Percentiles rank a stretch among this genome's conserved stretches.
Conservation (phyloP, 2,329 filamentous ascomycete species). For the Leptographium procerum region DNA sequence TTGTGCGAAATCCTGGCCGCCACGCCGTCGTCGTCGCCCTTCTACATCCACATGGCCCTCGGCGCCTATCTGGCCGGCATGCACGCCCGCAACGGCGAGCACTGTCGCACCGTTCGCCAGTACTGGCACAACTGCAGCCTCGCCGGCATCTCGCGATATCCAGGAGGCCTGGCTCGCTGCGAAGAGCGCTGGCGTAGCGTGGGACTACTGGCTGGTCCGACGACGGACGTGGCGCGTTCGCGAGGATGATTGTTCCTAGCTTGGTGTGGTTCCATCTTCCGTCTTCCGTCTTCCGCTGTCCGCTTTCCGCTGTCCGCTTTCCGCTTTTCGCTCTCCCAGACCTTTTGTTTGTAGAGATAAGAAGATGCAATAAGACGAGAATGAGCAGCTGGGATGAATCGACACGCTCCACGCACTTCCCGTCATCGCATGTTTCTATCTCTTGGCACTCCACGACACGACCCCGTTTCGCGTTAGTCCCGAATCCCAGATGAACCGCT, state of each 20-base stretch:
- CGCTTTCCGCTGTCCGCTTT: not conserved
- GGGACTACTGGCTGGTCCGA: not conserved
- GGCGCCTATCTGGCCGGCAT: slow-evolving; percentile 26
- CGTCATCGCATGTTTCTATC: not conserved
- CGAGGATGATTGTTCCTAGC: not conserved
- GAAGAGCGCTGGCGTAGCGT: slow-evolving; percentile 8
- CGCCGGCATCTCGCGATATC: slow-evolving; percentile 26
- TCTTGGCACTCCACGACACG: not conserved
- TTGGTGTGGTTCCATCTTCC: not conserved
- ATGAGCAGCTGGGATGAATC: not conserved
- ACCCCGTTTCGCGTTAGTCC: not conserved
- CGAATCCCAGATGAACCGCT: not conserved
- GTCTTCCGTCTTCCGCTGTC: not conserved
- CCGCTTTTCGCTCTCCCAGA: not conserved
- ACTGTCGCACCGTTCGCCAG: slow-evolving; percentile 22
- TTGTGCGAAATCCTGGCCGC: slow-evolving; percentile 23
- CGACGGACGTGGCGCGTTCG: not conserved
- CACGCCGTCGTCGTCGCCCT: slow-evolving; percentile 21
- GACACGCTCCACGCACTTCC: not conserved
- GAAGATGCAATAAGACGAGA: too few species aligned
- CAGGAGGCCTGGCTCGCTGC: slow-evolving; percentile 8
- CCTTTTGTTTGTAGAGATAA: not conserved
- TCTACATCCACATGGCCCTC: slow-evolving; percentile 27
- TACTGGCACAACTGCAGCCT: slow-evolving; percentile 28
- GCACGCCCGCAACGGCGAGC: slow-evolving; percentile 19